phyloP scores from a whole-genome alignment of 1,139 yeast species.

The Sugiyamaella novakii region DNA sequence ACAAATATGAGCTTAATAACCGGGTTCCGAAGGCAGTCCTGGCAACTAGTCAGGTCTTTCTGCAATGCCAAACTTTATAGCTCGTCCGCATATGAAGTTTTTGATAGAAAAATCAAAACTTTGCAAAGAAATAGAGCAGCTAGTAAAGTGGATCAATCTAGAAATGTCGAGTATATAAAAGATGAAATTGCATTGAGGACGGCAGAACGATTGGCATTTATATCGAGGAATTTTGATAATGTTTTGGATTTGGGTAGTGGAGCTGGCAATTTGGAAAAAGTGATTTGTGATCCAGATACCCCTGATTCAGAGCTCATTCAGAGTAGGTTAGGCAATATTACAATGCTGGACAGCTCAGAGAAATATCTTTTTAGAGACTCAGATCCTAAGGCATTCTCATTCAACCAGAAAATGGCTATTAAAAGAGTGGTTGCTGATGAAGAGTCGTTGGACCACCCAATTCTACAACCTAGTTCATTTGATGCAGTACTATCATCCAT shows the following conservation, averaged over 20 bases:
- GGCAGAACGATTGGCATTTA: conserved; percentile 72
- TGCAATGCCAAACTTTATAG: too few relatives aligned
- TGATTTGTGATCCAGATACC: conserved; percentile 38
- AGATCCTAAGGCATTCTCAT: conserved; percentile 38
- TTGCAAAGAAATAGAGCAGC: conserved; percentile 61
- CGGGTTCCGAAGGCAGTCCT: background rate
- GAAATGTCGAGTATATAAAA: conserved; percentile 71
- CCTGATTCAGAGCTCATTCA: conserved; percentile 56
- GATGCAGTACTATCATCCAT: conserved; percentile 77
- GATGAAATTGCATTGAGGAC: conserved; percentile 75
- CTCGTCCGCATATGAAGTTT: conserved; percentile 51
- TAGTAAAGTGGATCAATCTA: conserved; percentile 48
- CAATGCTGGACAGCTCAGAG: conserved; percentile 68
- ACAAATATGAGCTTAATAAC: too few relatives aligned
- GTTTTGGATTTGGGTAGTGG: conserved; percentile 76
- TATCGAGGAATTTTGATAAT: conserved; percentile 62
- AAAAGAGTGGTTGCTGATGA: conserved; percentile 64
- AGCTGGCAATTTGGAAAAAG: conserved; percentile 60
- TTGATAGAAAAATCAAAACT: conserved; percentile 63
- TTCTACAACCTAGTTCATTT: conserved; percentile 45
- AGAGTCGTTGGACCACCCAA: conserved; percentile 45
- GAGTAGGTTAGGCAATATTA: conserved; percentile 56
- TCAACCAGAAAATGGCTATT: conserved; percentile 50
- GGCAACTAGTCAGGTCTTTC: background rate
- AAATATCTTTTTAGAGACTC: conserved; percentile 57